phyloP scores from a whole-genome alignment of 495 filamentous ascomycete genomes.

The Hyaloscypha finlandica region DNA sequence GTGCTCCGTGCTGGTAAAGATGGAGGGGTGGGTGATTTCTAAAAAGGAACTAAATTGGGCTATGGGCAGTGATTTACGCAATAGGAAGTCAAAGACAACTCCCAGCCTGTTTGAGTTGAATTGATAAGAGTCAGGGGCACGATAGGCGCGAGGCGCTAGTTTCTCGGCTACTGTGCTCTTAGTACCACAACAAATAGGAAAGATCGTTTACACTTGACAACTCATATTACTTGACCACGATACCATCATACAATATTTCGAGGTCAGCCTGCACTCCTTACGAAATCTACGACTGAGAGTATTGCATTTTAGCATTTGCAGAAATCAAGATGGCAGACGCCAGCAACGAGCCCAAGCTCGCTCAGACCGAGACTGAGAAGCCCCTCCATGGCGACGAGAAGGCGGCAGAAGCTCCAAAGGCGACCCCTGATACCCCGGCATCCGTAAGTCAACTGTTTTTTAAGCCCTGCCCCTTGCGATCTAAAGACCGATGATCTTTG shows the following conservation, averaged over 20 bases:
- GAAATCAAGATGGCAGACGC: constrained; percentile 33
- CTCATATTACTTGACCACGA: constrained; percentile 2
- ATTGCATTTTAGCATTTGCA: constrained; percentile 13
- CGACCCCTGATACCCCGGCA: constrained; percentile 27
- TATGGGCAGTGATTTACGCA: neutral
- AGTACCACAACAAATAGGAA: constrained; percentile 15
- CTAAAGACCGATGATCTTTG: neutral
- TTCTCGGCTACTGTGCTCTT: neutral
- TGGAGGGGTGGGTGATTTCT: no score
- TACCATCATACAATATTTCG: constrained; percentile 10
- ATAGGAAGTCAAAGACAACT: neutral
- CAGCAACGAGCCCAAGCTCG: constrained; percentile 31
- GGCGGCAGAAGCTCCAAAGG: constrained; percentile 38
- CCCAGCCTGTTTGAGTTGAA: neutral
- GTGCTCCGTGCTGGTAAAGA: neutral
- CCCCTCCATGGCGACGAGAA: constrained; percentile 36
- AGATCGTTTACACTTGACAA: constrained; percentile 13
- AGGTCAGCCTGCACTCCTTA: constrained; percentile 14
- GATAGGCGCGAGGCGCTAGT: neutral
- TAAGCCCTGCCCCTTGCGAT: neutral
- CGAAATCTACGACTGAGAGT: neutral
- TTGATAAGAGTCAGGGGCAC: constrained; percentile 9
- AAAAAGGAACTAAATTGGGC: no score
- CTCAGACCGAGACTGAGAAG: constrained; percentile 23
- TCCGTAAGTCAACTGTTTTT: constrained; percentile 13